phyloP scores from a whole-genome alignment of 73 alveolate genomes.

The Paramecium sexaurelia region DNA sequence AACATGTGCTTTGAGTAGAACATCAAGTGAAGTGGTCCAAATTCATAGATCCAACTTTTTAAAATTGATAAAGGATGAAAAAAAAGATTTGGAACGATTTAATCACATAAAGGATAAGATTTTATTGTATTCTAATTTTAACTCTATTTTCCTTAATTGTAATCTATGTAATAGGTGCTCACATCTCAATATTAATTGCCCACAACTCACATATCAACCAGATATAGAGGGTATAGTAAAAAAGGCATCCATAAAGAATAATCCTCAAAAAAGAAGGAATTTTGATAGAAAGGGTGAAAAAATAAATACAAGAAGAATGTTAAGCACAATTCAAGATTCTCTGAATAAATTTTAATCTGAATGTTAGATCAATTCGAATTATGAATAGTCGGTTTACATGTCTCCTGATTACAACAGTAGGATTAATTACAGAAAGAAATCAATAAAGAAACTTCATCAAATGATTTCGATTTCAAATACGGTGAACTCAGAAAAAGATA shows the following conservation, averaged over 20 bases:
- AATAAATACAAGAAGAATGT: neutral
- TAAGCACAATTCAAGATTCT: neutral
- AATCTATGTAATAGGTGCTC: neutral
- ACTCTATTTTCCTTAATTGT: neutral
- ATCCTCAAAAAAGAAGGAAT: neutral
- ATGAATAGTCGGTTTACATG: neutral
- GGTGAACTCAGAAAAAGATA: neutral
- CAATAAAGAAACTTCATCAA: neutral
- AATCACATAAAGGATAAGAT: conserved; percentile 22
- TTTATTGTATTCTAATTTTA: neutral
- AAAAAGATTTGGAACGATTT: conserved; percentile 45
- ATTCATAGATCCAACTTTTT: conserved; percentile 45
- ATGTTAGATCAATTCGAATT: neutral
- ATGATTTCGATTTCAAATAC: neutral
- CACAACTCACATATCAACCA: neutral
- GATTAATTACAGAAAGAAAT: neutral
- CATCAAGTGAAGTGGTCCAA: neutral
- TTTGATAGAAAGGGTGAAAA: neutral
- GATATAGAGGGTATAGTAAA: conserved; percentile 4
- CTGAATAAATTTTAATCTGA: neutral
- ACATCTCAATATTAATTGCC: conserved; percentile 9
- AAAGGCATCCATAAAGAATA: neutral
- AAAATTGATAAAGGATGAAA: conserved; percentile 17
- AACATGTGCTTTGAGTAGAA: conserved; percentile 9
- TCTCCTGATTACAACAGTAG: conserved; percentile 13